A percentile compares a stretch with the other conserved stretches of the same genome.
Conservation (phyloP, 108 stramenopile genomes). For the Conticribra guillardii region DNA sequence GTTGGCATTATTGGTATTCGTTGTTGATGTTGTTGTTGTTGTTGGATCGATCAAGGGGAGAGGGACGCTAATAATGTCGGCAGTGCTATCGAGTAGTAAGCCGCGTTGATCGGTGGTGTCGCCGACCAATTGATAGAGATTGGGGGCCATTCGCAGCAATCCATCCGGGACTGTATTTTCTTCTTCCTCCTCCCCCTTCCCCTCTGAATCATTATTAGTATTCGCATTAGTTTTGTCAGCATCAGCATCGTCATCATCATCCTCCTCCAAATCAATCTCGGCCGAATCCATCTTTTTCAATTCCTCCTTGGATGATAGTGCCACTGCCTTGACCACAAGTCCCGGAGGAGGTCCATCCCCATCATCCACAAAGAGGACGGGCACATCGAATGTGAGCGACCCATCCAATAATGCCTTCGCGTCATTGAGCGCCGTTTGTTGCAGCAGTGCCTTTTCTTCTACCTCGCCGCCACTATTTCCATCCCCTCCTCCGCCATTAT, state of each 20-base stretch:
- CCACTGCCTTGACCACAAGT: neutral
- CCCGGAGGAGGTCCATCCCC: constrained; percentile 30
- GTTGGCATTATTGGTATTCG: too few species aligned
- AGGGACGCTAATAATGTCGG: constrained; percentile 42
- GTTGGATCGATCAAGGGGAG: constrained; percentile 18
- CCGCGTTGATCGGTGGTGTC: constrained; percentile 5
- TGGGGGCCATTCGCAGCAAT: constrained; percentile 30
- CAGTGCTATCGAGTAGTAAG: constrained; percentile 13
- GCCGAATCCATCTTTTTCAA: constrained; percentile 36
- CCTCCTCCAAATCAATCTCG: constrained; percentile 39
- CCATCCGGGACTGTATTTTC: constrained; percentile 21
- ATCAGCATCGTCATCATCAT: constrained; percentile 8
- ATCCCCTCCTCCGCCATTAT: neutral
- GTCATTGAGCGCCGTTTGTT: constrained; percentile 14
- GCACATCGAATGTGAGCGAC: constrained; percentile 31
- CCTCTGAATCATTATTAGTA: too few species aligned
- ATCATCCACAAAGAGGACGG: constrained; percentile 52
- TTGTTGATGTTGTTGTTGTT: neutral
- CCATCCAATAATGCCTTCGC: constrained; percentile 15
- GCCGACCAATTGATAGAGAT: constrained; percentile 47
- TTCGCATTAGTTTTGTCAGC: too few species aligned
- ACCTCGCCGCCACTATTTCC: neutral
- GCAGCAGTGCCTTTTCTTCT: neutral
- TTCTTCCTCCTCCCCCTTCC: neutral
- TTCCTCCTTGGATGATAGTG: neutral